These are phyloP conservation scores for Kockovaella imperatae DNA, from an alignment of 768 basidiomycete genomes.

Conservation along the genomic window DNA sequence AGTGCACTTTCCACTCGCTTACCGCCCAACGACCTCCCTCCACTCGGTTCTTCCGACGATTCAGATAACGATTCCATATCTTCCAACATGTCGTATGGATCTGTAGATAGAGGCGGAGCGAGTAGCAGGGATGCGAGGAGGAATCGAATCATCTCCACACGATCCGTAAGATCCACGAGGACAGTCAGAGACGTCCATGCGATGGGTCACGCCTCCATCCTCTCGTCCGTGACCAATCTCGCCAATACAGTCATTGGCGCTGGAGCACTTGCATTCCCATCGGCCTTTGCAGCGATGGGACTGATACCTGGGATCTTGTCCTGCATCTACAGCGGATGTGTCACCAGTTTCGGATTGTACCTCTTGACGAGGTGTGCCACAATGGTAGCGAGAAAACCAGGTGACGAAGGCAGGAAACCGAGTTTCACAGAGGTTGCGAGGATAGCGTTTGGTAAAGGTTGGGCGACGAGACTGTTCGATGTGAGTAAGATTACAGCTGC, in stretches of 20 bases:
- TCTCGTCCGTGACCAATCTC: conserved; percentile 46
- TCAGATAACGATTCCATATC: too few relatives aligned
- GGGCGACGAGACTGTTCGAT: conserved; percentile 57
- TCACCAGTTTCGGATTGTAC: conserved; percentile 79
- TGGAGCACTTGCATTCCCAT: conserved; percentile 50
- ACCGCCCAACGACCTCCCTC: too few relatives aligned
- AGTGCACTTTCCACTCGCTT: too few relatives aligned
- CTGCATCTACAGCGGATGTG: conserved; percentile 68
- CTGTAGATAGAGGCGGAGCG: too few relatives aligned
- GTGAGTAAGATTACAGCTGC: conserved; percentile 31
- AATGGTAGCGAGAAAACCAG: conserved; percentile 48
- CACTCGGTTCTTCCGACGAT: too few relatives aligned
- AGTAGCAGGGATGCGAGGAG: too few relatives aligned
- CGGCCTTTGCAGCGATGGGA: conserved; percentile 82
- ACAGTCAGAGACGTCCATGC: conserved; percentile 8
- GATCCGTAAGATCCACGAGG: too few relatives aligned
- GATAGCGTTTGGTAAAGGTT: conserved; percentile 71
- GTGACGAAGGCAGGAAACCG: conserved; percentile 34
- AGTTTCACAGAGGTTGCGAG: conserved; percentile 48
- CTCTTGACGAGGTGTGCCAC: conserved; percentile 77
- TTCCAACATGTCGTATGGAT: too few relatives aligned
- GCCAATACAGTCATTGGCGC: conserved; percentile 88
- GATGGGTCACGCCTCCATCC: conserved; percentile 24
- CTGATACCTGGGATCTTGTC: conserved; percentile 83
- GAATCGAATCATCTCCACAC: too few relatives aligned